Evolutionary conservation across 805 yeast species (phyloP), one percentile per base, ranked within the genome.

Genomic region (Candida nitratophila): DNA sequence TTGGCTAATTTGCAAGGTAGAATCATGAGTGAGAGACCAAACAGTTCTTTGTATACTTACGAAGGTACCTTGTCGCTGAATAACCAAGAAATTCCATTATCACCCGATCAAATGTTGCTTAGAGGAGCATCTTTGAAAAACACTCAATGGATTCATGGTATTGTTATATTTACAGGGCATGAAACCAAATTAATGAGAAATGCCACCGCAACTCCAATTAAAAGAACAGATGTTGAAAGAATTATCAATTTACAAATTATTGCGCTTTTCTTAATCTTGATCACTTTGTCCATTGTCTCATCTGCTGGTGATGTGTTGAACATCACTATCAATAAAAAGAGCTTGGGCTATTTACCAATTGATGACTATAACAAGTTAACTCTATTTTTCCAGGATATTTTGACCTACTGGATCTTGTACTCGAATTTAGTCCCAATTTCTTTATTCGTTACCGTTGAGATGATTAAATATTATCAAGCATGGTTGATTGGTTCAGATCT

Each of bases 381-480:
- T 8, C 66, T 86, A 32, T 93, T 93, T 56, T 93, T 95, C 66
- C 78, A 79, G 50, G 96, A 91, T 62, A 61, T 93, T 32, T 71
- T 93, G 49, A 95, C 99, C 0, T 93, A 83, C 58, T 93, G 99
- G 99, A 90, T 93, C 67, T 66, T 93, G 44, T 95, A 86, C 56
- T 93, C 99, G 1, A 93, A 93, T 60, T 72, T 93, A 66, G 99
- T 93, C n/a, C 99, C 99, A 3, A 93, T 93, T 57, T 88, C 96
- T 1, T 70, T 91, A 55, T 93, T 93, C 57, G 99, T 93, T 14
- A 93, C 99, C 0, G 96, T 93, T 31, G 99, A 93, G 64, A 73
- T 91, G 51, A 89, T 93, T 68, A 93, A 93, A 61, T 95, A 85
- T 62, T 90, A 91, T 62, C 98, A 91, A 63, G 99, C 97, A 0